These are phyloP conservation scores for Colletotrichum liaoningense DNA, from an alignment of 2,329 filamentous ascomycete species.

Conservation along the genomic window DNA sequence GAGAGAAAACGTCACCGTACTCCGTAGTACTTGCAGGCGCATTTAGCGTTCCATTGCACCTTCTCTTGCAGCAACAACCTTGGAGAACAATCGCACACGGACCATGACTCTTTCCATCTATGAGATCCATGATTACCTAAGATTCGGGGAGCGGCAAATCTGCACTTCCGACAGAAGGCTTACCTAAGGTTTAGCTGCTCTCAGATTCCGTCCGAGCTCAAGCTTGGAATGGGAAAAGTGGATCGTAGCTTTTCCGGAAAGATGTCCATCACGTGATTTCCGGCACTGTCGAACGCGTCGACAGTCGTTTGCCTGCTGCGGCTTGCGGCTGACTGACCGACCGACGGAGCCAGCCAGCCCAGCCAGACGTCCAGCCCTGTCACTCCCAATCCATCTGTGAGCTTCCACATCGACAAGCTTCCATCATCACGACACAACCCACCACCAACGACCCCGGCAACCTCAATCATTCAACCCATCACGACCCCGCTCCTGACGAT, in stretches of 20 bases:
- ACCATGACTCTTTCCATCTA: neutral
- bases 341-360: slow-evolving; percentile 24
- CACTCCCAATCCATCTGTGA: slow-evolving; percentile 31
- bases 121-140: too few species aligned
- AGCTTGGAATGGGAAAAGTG: neutral
- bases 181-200: neutral
- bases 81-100: slow-evolving; percentile 4
- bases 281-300: slow-evolving; percentile 33
- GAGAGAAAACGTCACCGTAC: slow-evolving; percentile 25
- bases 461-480: slow-evolving; percentile 26
- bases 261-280: slow-evolving; percentile 8
- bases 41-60: slow-evolving; percentile 9
- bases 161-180: neutral
- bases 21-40: neutral
- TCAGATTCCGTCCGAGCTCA: neutral
- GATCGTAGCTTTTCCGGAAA: slow-evolving; percentile 4
- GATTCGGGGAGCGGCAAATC: neutral
- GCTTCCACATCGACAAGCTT: slow-evolving; percentile 36
- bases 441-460: slow-evolving; percentile 10
- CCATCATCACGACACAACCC: slow-evolving; percentile 28
- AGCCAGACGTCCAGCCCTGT: slow-evolving; percentile 33
- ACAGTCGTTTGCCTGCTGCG: slow-evolving; percentile 37
- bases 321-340: slow-evolving; percentile 29
- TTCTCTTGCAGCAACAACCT: neutral
- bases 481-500: slow-evolving; percentile 18